Base-by-base conservation (phyloP, 495 filamentous ascomycete species). In the Hypoxylon rickii region DNA sequence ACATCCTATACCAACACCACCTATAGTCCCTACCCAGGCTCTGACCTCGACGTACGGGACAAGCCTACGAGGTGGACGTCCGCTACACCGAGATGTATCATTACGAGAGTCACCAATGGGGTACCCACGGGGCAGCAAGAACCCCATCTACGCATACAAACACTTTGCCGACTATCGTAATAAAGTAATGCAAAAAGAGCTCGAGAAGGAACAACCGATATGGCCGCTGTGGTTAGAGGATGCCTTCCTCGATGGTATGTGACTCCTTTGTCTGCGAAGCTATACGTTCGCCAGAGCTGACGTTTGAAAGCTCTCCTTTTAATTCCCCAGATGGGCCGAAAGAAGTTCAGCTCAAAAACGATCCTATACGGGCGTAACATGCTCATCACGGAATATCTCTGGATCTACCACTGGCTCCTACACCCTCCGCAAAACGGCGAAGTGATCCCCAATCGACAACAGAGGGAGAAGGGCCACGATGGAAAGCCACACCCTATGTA, bases 311-410 rank as follows among this genome's bases (percentile, higher is more conserved):
- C 90, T 51, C 76, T 96, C 22, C 80, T 92, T 48, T 79, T 86
- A 47, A 89, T 89, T 59, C 89, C 88, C 36, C 84, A 86, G 19
- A 90, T 96, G 80, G 90, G 91, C 15, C 79, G 90, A 37, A 80
- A 82, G 63, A 96, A 97, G 75, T 82, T 83, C 68, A 83, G 83
- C 21, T 82, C 86, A 58, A 79, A 82, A 52, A 86, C 84, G 12
- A 86, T 88, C 67, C 86, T 81, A 12, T 85, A 86, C 55, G 95
- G 94, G 12, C 85, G 94, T 12, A 98, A 98, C 67, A 92, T 96
- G 77, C 78, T 96, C 44, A 94, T 98, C 65, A 82, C 85, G 31
- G 84, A 91, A 60, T 92, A 88, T 61, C 88, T 98, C 40, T 84
- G 80, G 78, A 73, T 79, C 54, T 70, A 74, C 12, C 78, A 77